phyloP scores from a whole-genome alignment of 352 stramenopile genomes.

The Phytophthora macrochlamydospora region DNA sequence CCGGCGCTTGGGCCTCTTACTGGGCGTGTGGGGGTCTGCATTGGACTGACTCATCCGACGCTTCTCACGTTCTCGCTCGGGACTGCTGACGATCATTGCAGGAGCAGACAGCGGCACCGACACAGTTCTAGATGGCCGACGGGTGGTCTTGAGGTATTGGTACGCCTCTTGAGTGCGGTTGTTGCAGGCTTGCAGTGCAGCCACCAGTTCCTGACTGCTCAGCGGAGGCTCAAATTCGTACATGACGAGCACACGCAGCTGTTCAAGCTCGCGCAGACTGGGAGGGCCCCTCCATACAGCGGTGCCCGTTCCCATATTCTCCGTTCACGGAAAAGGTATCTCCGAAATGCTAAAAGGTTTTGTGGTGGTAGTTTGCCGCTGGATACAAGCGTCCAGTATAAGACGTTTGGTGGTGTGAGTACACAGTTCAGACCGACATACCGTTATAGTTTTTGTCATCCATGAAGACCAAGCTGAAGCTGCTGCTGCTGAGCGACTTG shows the following conservation, averaged over 20 bases:
- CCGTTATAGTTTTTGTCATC: too few species aligned
- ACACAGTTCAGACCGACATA: too few species aligned
- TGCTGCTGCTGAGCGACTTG: slow-evolving; percentile 79
- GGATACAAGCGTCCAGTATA: neutral
- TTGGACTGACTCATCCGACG: slow-evolving; percentile 27
- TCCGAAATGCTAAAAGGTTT: neutral
- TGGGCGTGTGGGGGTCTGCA: slow-evolving; percentile 4
- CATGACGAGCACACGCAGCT: slow-evolving; percentile 58
- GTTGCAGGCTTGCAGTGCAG: slow-evolving; percentile 45
- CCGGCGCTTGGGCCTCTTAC: slow-evolving; percentile 35
- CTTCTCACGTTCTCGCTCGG: slow-evolving; percentile 35
- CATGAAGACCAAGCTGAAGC: slow-evolving; percentile 49
- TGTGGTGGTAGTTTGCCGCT: neutral
- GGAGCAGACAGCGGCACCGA: slow-evolving; percentile 15
- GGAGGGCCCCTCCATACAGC: slow-evolving; percentile 17
- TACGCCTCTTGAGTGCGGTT: slow-evolving; percentile 58
- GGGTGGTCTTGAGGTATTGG: slow-evolving; percentile 50
- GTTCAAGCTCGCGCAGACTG: slow-evolving; percentile 55
- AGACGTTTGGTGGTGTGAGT: too few species aligned
- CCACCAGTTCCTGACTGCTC: slow-evolving; percentile 49
- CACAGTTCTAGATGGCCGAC: slow-evolving; percentile 12
- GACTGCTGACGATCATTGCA: slow-evolving; percentile 1
- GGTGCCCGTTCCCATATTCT: slow-evolving; percentile 2
- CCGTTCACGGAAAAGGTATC: neutral
- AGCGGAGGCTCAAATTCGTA: slow-evolving; percentile 66